Evolutionary conservation across 306 rosid genomes (phyloP), one percentile per base, ranked within the genome.

Genomic region (Cotoneaster glaucophyllus): DNA sequence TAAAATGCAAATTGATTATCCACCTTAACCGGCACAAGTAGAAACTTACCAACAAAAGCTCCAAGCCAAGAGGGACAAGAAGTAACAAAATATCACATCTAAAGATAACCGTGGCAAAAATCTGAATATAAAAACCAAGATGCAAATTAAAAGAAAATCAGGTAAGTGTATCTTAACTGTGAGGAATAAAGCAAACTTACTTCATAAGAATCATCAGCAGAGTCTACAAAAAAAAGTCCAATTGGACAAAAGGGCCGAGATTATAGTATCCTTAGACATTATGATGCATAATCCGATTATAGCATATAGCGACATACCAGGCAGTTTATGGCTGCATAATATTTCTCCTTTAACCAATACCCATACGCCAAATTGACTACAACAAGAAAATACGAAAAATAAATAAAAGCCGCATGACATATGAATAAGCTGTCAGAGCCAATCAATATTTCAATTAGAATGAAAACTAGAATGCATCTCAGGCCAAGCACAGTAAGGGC

Each of bases 281-380:
- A 41, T 50, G 25, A 73, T 50, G 68, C 67, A 15, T 45, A 80
- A 79, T 64, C 82, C 7, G 50, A 77, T 59, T 74, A 78, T 73
- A 74, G 71, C 53, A 77, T 10, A 64, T 31, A 65, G 52, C 56
- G 67, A 64, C 86, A 39, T 87, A 92, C 97, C 96, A 91, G 81
- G 77, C 86, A 82, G 80, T 93, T 88, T 75, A 94, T 45, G 68
- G 98, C 93, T 50, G 90, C 87, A 82, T 90, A 92, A 78, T 77
- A 85, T 59, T 78, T 80, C 77, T 88, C 95, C 82, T 88, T 82
- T 32, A 91, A 79, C 98, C 91, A 94, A 80, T 77, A 86, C 77
- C 93, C 98, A 86, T 90, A 92, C 48, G 91, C 95, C 88, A 94
- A 79, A 81, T 94, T 94, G 62, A 94, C 98, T 94, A 80, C 87